Evolutionary conservation across 2,329 filamentous ascomycete species (phyloP).

Genomic region (Aspergillus sp.): DNA sequence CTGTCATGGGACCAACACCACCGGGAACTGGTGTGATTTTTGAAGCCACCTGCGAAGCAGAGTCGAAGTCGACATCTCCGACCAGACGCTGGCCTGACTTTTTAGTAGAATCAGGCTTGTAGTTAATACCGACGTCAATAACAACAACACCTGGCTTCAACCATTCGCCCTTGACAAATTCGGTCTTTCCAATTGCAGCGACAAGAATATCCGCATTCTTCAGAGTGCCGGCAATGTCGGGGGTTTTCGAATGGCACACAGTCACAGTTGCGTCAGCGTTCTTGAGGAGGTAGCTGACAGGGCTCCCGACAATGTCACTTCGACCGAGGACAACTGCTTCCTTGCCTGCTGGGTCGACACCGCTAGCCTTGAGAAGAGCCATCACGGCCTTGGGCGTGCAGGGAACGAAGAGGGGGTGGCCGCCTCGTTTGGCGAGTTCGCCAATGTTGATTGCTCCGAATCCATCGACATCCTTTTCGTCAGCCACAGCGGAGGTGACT

Average conservation of each 20-base stretch:
- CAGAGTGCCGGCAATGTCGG: slow-evolving; percentile 69
- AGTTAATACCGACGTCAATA: slow-evolving; percentile 97
- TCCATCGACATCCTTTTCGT: slow-evolving; percentile 97
- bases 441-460: slow-evolving; percentile 95
- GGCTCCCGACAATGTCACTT: slow-evolving; percentile 96
- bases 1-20: slow-evolving; percentile 97
- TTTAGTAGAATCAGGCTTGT: slow-evolving; percentile 81
- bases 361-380: slow-evolving; percentile 81
- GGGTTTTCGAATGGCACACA: slow-evolving; percentile 88
- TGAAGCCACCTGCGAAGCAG: slow-evolving; percentile 80
- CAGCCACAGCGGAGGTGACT: slow-evolving; percentile 84
- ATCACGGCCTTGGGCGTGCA: slow-evolving; percentile 98
- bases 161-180: slow-evolving; percentile 93
- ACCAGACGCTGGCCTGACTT: slow-evolving; percentile 92
- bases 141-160: slow-evolving; percentile 92
- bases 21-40: slow-evolving; percentile 95
- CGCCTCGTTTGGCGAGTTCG: slow-evolving; percentile 92
- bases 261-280: slow-evolving; percentile 97
- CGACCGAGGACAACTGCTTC: slow-evolving; percentile 90
- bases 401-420: slow-evolving; percentile 82
- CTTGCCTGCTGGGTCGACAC: slow-evolving; percentile 82
- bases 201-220: slow-evolving; percentile 86
- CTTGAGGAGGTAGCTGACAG: slow-evolving; percentile 91
- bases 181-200: slow-evolving; percentile 83
- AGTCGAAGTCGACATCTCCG: slow-evolving; percentile 90